Conservation (phyloP, 2,329 filamentous ascomycete genomes). For the Exophiala sideris region DNA sequence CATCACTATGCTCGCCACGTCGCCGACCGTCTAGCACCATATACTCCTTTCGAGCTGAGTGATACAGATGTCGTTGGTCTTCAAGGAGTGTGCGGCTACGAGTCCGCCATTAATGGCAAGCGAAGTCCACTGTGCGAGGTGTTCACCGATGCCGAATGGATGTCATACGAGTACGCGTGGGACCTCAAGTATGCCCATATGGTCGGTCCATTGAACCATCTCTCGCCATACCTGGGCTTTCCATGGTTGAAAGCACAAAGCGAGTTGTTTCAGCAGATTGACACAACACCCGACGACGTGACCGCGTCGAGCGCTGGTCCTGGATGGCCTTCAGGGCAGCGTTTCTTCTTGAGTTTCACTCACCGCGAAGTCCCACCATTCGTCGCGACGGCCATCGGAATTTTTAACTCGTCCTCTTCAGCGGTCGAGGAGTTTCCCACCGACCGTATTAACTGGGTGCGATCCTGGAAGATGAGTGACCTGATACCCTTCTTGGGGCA, state of each 20-base stretch:
- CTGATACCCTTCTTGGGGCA: constrained; percentile 64
- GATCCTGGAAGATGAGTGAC: constrained; percentile 55
- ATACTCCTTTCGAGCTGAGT: constrained; percentile 47
- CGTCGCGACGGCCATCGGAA: constrained; percentile 56
- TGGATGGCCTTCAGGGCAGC: constrained; percentile 47
- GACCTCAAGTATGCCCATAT: constrained; percentile 61
- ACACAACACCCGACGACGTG: constrained; percentile 45
- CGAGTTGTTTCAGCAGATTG: constrained; percentile 49
- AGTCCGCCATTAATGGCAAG: constrained; percentile 63
- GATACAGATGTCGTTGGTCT: constrained; percentile 56
- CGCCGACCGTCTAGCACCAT: constrained; percentile 14
- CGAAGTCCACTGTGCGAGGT: constrained; percentile 58
- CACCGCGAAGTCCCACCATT: constrained; percentile 66
- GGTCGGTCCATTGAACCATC: constrained; percentile 49
- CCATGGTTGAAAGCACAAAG: constrained; percentile 35
- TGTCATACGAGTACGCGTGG: constrained; percentile 51
- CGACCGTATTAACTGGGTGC: constrained; percentile 45
- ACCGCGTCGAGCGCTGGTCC: constrained; percentile 52
- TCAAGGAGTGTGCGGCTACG: constrained; percentile 69
- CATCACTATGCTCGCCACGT: constrained; percentile 12
- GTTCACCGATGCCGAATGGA: constrained; percentile 55
- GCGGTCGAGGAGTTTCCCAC: constrained; percentile 50
- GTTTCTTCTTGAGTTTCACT: constrained; percentile 59
- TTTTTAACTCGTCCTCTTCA: constrained; percentile 49
- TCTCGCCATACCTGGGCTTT: constrained; percentile 59